phyloP scores from a whole-genome alignment of 2,329 filamentous ascomycete species.

The Fusarium tupiense region DNA sequence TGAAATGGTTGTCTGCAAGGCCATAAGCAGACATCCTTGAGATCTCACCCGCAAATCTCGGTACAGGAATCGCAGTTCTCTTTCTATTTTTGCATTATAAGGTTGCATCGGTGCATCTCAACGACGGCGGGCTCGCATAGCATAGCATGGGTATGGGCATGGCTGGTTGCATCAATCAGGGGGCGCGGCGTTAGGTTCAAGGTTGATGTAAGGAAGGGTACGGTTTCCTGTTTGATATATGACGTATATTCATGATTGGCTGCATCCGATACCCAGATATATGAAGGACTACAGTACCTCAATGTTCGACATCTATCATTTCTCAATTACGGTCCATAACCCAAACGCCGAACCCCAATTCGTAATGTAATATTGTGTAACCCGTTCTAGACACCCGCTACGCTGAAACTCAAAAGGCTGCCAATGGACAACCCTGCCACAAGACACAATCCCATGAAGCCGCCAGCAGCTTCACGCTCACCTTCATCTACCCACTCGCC shows the following conservation, averaged over 20 bases:
- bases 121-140: conserved; percentile 34
- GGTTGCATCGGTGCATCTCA: conserved; percentile 38
- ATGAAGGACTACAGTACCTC: conserved; percentile 2
- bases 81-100: conserved; percentile 33
- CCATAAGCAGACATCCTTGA: conserved; percentile 11
- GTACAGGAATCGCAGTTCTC: conserved; percentile 10
- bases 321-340: conserved; percentile 10
- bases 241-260: conserved; percentile 26
- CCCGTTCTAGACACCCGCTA: conserved; percentile 59
- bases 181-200: conserved; percentile 32
- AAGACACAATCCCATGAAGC: conserved; percentile 94
- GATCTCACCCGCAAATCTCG: conserved; percentile 17
- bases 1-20: conserved; percentile 27
- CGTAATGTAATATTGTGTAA: conserved; percentile 12
- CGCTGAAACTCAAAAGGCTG: conserved; percentile 89
- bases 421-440: conserved; percentile 84
- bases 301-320: conserved; percentile 23
- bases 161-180: conserved; percentile 35
- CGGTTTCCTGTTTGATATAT: conserved; percentile 28
- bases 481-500: conserved; percentile 81
- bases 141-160: conserved; percentile 31
- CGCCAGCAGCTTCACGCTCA: conserved; percentile 88
- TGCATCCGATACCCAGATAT: conserved; percentile 20
- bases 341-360: conserved; percentile 14
- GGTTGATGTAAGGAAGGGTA: conserved; percentile 24